phyloP scores from a whole-genome alignment of 805 yeast genomes.

The Torulaspora quercuum region DNA sequence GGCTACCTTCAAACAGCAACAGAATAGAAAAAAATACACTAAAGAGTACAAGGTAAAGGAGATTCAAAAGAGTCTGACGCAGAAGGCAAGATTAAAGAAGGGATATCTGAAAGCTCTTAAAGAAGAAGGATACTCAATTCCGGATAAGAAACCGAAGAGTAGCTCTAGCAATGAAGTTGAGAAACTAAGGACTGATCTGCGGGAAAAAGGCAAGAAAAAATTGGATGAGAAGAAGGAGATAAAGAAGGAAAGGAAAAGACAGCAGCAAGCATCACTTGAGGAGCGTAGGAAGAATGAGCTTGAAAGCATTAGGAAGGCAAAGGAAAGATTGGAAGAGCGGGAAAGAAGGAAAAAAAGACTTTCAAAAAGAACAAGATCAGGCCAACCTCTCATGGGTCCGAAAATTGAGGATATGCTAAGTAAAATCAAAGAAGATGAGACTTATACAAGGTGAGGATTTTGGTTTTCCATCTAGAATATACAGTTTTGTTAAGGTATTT shows the following conservation, averaged over 20 bases:
- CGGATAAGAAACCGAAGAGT: constrained; percentile 36
- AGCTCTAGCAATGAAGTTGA: constrained; percentile 18
- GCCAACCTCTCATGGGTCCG: constrained; percentile 92
- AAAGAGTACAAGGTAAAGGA: constrained; percentile 49
- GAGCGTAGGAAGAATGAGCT: constrained; percentile 45
- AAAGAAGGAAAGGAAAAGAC: constrained; percentile 37
- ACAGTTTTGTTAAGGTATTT: constrained; percentile 14
- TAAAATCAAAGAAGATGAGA: constrained; percentile 58
- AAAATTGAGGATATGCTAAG: constrained; percentile 74
- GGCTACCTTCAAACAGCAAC: constrained; percentile 28
- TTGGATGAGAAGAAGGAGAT: constrained; percentile 37
- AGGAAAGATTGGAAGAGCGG: constrained; percentile 41
- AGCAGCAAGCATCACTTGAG: constrained; percentile 32
- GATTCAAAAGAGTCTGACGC: constrained; percentile 71
- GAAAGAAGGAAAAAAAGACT: constrained; percentile 46
- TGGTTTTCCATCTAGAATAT: constrained; percentile 13
- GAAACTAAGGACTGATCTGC: constrained; percentile 24
- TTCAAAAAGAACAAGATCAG: constrained; percentile 57
- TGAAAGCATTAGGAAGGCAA: constrained; percentile 34
- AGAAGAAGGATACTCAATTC: constrained; percentile 59
- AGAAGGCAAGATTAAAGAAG: constrained; percentile 76
- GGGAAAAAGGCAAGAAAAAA: constrained; percentile 27
- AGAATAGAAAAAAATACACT: constrained; percentile 38
- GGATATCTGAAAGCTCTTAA: constrained; percentile 76
- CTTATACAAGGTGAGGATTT: constrained; percentile 24